Evolutionary conservation across 148 eudicot genomes (phyloP), one percentile per base, ranked within the genome.

Genomic region (Spergularia bocconei): DNA sequence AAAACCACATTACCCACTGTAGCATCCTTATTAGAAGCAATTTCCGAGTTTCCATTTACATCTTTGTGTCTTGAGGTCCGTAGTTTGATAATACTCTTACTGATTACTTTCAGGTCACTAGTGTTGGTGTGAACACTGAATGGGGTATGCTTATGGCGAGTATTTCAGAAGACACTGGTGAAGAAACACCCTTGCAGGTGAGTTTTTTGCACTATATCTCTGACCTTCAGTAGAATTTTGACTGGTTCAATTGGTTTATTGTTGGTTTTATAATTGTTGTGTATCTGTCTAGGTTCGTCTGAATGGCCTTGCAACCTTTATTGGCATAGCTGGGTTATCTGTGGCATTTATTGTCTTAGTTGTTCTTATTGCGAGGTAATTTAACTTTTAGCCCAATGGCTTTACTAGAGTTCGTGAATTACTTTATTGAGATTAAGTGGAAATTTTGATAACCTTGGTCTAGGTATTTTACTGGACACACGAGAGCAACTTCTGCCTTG

Each of bases 91-190:
- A 29, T 55, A 41, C 4, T 51, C 41, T 44, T n/a, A 12, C 13
- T 25, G 44, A 59, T 50, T 80, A 17, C 56, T 79, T 77, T 59
- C 79, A 95, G 98, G 98, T 95, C 21, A 92, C 93, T 75, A 83
- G 91, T 80, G 98, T 95, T 77, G 98, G 98, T 62, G 83, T 91
- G 67, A 94, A 90, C 82, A 94, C 98, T 52, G 97, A 94, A 81
- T 95, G 98, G 97, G 98, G 98, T 59, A 82, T 95, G 84, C 93
- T 92, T 58, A 95, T 92, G 98, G 96, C 98, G 13, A 92, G 97
- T 86, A 92, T 95, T 67, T 89, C 98, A 59, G 98, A 95, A 87
- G 98, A 95, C 79, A 92, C 85, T 79, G 97, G 98, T 67, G 98
- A 95, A 86, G 98, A 95, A 88, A 95, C 98, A 56, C 98, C 98